These are phyloP conservation scores for Rhododendron molle DNA, from an alignment of 148 eudicot species.

Conservation along the genomic window DNA sequence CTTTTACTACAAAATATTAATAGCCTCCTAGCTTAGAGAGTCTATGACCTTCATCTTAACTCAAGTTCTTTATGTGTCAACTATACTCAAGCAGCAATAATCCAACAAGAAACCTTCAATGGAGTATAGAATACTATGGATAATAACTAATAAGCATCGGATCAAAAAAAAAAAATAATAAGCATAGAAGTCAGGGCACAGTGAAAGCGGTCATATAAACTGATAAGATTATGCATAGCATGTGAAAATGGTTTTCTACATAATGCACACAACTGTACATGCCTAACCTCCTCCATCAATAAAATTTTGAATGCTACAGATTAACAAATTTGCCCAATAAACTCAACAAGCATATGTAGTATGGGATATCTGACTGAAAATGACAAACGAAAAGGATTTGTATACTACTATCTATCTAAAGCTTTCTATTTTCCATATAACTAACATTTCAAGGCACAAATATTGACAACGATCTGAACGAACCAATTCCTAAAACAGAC, in stretches of 20 bases:
- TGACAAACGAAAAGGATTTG: not conserved
- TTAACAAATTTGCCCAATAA: not conserved
- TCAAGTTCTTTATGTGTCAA: not conserved
- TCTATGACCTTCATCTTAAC: not conserved
- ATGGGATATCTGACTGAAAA: not conserved
- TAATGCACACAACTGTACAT: not conserved
- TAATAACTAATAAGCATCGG: not conserved
- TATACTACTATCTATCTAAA: not conserved
- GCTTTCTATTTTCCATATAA: not conserved
- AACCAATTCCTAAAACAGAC: not conserved
- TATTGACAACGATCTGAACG: not conserved
- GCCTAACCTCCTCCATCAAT: not conserved
- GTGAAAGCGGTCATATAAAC: not conserved
- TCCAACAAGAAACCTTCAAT: not conserved
- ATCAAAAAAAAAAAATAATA: too few species aligned
- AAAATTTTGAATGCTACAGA: not conserved
- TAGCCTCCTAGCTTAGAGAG: not conserved
- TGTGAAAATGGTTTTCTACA: not conserved
- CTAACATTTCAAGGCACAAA: not conserved
- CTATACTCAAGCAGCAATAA: not conserved
- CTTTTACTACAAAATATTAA: not conserved
- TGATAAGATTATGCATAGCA: not conserved
- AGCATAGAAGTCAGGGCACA: not conserved
- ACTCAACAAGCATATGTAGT: not conserved
- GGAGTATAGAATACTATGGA: not conserved